phyloP scores from a whole-genome alignment of 371 early-diverging fungal genomes.

The Rhizomucor pusillus region DNA sequence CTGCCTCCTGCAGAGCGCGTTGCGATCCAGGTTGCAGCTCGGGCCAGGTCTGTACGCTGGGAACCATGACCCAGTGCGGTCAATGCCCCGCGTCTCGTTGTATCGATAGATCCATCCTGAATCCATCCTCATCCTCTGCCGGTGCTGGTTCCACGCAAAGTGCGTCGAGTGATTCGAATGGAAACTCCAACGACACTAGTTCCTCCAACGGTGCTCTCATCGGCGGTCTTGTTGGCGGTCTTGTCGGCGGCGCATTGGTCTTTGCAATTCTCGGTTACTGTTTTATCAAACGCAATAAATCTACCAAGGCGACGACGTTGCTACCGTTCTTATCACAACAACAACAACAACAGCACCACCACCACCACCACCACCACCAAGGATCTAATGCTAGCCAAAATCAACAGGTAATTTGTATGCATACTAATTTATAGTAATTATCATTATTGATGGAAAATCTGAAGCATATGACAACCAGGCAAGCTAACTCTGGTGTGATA shows the following conservation, averaged over 20 bases:
- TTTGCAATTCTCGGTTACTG: slow-evolving; percentile 18
- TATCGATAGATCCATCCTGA: slow-evolving; percentile 20
- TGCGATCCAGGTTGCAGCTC: slow-evolving; percentile 31
- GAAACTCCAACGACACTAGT: slow-evolving; percentile 6
- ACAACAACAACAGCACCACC: slow-evolving; percentile 4
- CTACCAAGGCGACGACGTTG: slow-evolving; percentile 13
- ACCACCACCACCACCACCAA: too few species aligned
- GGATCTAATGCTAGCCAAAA: too few species aligned
- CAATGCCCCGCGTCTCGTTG: slow-evolving; percentile 40
- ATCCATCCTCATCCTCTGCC: slow-evolving; percentile 7
- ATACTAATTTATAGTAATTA: too few species aligned
- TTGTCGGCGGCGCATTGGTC: slow-evolving; percentile 33
- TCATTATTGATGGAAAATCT: background rate
- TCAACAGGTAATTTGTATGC: too few species aligned
- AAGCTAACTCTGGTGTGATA: slow-evolving; percentile 43
- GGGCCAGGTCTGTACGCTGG: slow-evolving; percentile 27
- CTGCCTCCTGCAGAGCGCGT: slow-evolving; percentile 21
- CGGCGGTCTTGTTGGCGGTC: slow-evolving; percentile 40
- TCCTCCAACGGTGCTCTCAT: slow-evolving; percentile 21
- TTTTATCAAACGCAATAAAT: slow-evolving; percentile 13
- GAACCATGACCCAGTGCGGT: slow-evolving; percentile 40
- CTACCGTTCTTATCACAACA: slow-evolving; percentile 4
- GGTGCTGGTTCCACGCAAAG: background rate
- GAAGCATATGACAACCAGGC: slow-evolving; percentile 3
- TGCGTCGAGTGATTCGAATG: background rate